Evolutionary conservation across 176 grass and related monocot species (phyloP), one percentile per base, ranked within the genome.

Genomic region (Oryza glumipatula): DNA sequence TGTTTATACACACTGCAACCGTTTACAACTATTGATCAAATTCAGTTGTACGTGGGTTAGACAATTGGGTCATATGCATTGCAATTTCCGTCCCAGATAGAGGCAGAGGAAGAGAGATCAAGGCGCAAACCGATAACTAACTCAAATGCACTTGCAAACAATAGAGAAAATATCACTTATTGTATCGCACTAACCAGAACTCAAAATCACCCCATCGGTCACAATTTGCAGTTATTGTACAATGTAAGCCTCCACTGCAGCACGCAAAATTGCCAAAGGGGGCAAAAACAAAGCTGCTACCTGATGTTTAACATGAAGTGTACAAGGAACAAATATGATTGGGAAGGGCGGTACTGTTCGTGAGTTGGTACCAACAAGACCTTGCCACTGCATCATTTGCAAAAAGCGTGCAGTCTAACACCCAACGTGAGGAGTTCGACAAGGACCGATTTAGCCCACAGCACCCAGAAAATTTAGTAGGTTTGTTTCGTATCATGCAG

Each of bases 401-500:
- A 58, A 58, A 58, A 58, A 58, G 6, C 51, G 7, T 9, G 54
- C 54, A 56, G 52, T 56, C 16, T 8, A 58, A 58, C 54, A n/a
- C 54, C n/a, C 54, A 58, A 21, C 54, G 65, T 86, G 15, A 43
- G 47, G 68, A 67, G 43, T 28, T 66, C 13, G 51, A 64, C 26
- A 73, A 68, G 52, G 68, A 58, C 54, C 4, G 14, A 15, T 0
- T 76, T 67, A 56, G 11, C 30, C 60, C 12, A 32, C 24, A n/a
- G 17, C 56, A 22, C 8, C 14, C 22, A 48, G 14, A 12, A 12
- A 33, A 75, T 84, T 81, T n/a, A 83, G 46, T 58, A 44, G 48
- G 70, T 60, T 45, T 21, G 85, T 21, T 45, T 84, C n/a, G 13
- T 46, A 2, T 74, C 51, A 8, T 88, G 87, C 76, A 87, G 86